Evolutionary conservation across 371 early-diverging fungal genomes (phyloP), one percentile per base, ranked within the genome.

Genomic region (Mortierella sp.): DNA sequence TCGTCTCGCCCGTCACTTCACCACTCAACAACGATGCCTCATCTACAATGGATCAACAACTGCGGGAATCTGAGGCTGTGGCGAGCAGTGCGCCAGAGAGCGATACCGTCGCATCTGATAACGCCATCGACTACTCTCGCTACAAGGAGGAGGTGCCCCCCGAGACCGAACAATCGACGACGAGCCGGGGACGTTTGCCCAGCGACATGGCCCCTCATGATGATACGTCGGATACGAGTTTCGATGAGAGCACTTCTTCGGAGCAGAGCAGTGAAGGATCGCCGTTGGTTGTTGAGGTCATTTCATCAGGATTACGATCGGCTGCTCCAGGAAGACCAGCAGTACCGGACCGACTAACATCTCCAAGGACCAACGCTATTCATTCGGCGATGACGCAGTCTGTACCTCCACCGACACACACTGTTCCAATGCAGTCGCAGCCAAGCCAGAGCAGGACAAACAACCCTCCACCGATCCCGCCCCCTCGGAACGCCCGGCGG

Each of bases 401-500:
- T 8, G n/a, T 9, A 16, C 13, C 52, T 47, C 37, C 26, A 40
- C 14, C 50, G 19, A 48, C 68, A 16, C 64, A 53, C 26, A 29
- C 40, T 2, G 5, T 4, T 22, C 31, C 24, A 45, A 55, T 43
- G 66, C 55, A 73, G 8, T n/a, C 48, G 10, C 69, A 68, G 26
- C 68, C 47, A 13, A 16, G 64, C 10, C 63, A 67, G 31, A 22
- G 13, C 26, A 79, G 61, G 39, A 55, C 48, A 26, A 61, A 66
- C 37, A 29, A 73, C n/a, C 80, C 80, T 9, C 80, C 80, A 10
- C 80, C 80, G 1, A 63, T 72, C 0, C 80, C 80, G 4, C 80
- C 80, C 2, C 80, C 80, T 26, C 72, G 80, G n/a, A 80, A 80
- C 43, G 64, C 80, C 29, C 72, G 80, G 19, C 72, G 80, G n/a